Evolutionary conservation across 2,329 filamentous ascomycete species (phyloP).

Genomic region (Hypocreales sp.): DNA sequence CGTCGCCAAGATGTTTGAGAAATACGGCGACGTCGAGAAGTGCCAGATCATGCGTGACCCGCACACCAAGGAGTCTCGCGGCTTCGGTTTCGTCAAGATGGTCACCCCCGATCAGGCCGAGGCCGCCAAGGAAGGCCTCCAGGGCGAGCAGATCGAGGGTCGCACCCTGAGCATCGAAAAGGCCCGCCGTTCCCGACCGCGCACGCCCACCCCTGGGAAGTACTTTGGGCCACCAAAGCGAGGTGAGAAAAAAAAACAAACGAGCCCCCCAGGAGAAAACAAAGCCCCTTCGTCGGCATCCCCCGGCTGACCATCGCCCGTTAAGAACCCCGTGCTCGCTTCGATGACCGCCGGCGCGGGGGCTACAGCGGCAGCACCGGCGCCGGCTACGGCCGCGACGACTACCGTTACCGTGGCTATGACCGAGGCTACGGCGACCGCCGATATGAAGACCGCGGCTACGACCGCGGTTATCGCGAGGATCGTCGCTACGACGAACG

Average conservation of each 20-base stretch:
- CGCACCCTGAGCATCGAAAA: conserved; percentile 97
- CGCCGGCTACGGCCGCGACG: conserved; percentile 34
- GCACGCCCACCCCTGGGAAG: conserved; percentile 94
- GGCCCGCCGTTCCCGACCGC: conserved; percentile 84
- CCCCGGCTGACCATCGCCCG: not conserved
- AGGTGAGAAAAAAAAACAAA: too few species aligned
- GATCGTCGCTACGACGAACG: conserved; percentile 31
- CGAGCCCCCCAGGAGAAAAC: too few species aligned
- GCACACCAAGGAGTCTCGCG: conserved; percentile 95
- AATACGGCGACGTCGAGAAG: conserved; percentile 97
- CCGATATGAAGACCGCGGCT: conserved; percentile 26
- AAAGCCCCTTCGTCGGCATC: not conserved
- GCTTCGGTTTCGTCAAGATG: conserved; percentile 99
- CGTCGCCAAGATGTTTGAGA: conserved; percentile 90
- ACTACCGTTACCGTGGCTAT: conserved; percentile 39
- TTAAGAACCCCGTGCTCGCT: conserved; percentile 26
- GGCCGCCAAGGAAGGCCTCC: conserved; percentile 88
- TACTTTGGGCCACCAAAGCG: conserved; percentile 98
- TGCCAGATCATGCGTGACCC: conserved; percentile 99
- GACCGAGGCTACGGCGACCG: conserved; percentile 29
- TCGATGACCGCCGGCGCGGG: conserved; percentile 49
- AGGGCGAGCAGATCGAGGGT: conserved; percentile 89
- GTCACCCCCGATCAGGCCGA: conserved; percentile 87
- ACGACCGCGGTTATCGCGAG: conserved; percentile 35
- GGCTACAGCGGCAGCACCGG: conserved; percentile 35